Conservation (phyloP, 2,329 filamentous ascomycete genomes). For the Ophiostoma fasciatum region DNA sequence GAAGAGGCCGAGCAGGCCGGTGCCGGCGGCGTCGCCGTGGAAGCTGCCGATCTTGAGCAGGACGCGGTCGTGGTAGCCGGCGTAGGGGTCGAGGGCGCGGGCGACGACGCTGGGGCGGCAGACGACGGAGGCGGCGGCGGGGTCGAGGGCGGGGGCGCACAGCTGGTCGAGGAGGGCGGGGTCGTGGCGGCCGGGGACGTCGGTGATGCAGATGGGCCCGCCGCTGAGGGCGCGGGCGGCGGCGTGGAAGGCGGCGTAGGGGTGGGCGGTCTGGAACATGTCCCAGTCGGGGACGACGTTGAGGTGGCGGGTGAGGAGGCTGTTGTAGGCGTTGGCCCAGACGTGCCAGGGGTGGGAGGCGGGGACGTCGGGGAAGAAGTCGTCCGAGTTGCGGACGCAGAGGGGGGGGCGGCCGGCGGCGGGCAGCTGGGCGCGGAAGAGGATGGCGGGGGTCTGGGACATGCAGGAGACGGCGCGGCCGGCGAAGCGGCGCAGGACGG, state of each 20-base stretch:
- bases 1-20: slow-evolving; percentile 69
- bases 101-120: slow-evolving; percentile 65
- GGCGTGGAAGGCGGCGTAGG: slow-evolving; percentile 71
- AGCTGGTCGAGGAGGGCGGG: slow-evolving; percentile 63
- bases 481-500: slow-evolving; percentile 63
- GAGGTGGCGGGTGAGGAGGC: slow-evolving; percentile 65
- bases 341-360: slow-evolving; percentile 87
- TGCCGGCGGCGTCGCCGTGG: slow-evolving; percentile 48
- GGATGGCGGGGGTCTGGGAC: slow-evolving; percentile 73
- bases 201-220: slow-evolving; percentile 89
- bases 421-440: slow-evolving; percentile 74
- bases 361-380: slow-evolving; percentile 78
- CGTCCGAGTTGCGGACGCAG: slow-evolving; percentile 71
- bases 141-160: slow-evolving; percentile 38
- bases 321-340: slow-evolving; percentile 86
- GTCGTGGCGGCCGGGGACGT: slow-evolving; percentile 71
- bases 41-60: slow-evolving; percentile 70
- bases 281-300: slow-evolving; percentile 78
- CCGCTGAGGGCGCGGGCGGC: slow-evolving; percentile 81
- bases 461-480: slow-evolving; percentile 81
- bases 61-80: slow-evolving; percentile 55
- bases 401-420: slow-evolving; percentile 59
- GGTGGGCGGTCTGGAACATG: slow-evolving; percentile 51
- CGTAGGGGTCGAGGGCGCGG: slow-evolving; percentile 58
- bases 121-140: slow-evolving; percentile 59